Evolutionary conservation across 345 rosid genomes (phyloP).

Genomic region (Melastoma malabathricum): DNA sequence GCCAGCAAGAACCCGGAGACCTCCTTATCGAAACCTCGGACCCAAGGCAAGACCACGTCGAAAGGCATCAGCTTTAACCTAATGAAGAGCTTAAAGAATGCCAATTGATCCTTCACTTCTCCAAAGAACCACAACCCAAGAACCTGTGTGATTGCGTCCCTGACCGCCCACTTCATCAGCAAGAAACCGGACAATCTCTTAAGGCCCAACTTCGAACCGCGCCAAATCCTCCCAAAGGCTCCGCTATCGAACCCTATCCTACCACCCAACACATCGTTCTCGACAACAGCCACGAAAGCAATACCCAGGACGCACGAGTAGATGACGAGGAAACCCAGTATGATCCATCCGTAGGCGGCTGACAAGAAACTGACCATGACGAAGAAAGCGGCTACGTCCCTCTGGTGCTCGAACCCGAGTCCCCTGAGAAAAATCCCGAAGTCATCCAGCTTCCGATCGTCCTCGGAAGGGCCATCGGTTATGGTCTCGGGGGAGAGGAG

Average conservation of each 20-base stretch:
- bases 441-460: conserved; percentile 36
- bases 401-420: conserved; percentile 46
- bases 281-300: conserved; percentile 52
- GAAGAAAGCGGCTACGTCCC: conserved; percentile 55
- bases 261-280: conserved; percentile 50
- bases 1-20: conserved; percentile 73
- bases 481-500: too few relatives aligned
- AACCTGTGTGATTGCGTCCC: conserved; percentile 79
- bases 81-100: conserved; percentile 72
- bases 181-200: conserved; percentile 74
- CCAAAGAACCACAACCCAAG: conserved; percentile 85
- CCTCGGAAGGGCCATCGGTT: conserved; percentile 2
- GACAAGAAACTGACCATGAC: conserved; percentile 63
- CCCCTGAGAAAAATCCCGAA: conserved; percentile 52
- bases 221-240: conserved; percentile 41
- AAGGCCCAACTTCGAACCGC: conserved; percentile 64
- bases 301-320: conserved; percentile 72
- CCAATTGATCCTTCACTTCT: conserved; percentile 75
- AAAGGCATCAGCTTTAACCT: conserved; percentile 89
- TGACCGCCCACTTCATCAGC: conserved; percentile 82
- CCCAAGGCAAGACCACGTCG: conserved; percentile 74
- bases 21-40: conserved; percentile 70
- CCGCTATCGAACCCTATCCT: conserved; percentile 15
- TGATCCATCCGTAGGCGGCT: conserved; percentile 89
- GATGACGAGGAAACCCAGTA: conserved; percentile 69